Evolutionary conservation across 495 filamentous ascomycete genomes (phyloP), one percentile per base, ranked within the genome.

Genomic region (Talaromyces liani): DNA sequence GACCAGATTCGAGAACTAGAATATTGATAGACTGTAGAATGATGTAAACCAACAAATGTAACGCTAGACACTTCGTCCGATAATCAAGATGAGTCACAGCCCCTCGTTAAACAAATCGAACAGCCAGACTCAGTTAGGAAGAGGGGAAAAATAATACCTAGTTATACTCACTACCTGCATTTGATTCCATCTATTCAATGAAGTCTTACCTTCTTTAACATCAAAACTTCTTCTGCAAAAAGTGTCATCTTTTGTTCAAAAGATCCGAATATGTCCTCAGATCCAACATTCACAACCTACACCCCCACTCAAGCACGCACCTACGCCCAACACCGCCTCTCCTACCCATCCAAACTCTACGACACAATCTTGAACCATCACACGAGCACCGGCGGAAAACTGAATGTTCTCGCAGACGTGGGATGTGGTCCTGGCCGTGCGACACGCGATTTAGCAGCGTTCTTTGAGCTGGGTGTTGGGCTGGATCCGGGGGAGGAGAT

Each of bases 341-440:
- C 72, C 5, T 83, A 82, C 60, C 64, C 71, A 14, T 66, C 68
- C 7, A 57, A 65, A 6, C 62, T 85, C 12, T 80, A 80, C 70
- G 58, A 76, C 16, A 63, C 68, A 22, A 73, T 86, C 60, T 47
- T 81, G 16, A 60, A 77, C 56, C 70, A 82, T 56, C 84, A 85
- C 66, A 61, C 64, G 2, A 65, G 71, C 20, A 80, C 74, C 16
- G 79, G 77, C 41, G 80, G 81, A 1, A 55, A 71, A n/a, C 67
- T 81, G 34, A 63, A 70, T 14, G 67, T 66, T 7, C 61, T 84
- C 0, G 65, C 83, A 1, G 83, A 86, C 69, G 72, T 82, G 1
- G 84, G 84, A 22, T 85, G 82, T 67, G 82, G 82, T 1, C 78
- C 81, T 4, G 82, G 82, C 10, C 73, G 69, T 33, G 77, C 79